Conservation (phyloP, 345 rosid species). For the Eucalyptus erythrocorys region DNA sequence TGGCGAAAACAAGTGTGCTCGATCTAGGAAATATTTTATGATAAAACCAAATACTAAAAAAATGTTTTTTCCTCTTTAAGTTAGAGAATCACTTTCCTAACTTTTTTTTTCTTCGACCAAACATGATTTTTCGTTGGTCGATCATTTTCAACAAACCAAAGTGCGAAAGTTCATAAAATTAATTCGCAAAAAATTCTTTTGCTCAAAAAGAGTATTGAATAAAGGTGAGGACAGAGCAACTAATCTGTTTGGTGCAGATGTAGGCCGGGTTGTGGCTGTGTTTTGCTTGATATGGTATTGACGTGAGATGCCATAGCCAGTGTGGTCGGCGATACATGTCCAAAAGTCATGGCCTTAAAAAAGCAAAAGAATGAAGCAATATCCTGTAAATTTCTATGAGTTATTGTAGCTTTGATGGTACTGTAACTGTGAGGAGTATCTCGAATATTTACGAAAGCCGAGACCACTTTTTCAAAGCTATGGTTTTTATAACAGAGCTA, state of each 20-base stretch:
- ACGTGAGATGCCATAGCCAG: not conserved
- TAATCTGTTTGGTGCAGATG: not conserved
- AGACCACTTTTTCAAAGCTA: not conserved
- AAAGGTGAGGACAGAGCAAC: not conserved
- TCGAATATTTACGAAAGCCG: not conserved
- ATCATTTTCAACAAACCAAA: not conserved
- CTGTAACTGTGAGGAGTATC: not conserved
- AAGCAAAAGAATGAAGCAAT: not conserved
- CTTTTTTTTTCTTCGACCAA: not conserved
- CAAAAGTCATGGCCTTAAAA: not conserved
- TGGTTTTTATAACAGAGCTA: not conserved
- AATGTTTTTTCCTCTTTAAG: not conserved
- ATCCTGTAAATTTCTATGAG: not conserved
- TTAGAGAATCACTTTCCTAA: not conserved
- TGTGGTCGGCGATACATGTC: rapidly evolving
- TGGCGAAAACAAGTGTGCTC: not conserved
- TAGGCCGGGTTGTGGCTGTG: not conserved
- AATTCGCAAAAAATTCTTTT: not conserved
- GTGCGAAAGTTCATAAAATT: rapidly evolving
- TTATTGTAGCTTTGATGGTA: not conserved
- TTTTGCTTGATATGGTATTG: not conserved
- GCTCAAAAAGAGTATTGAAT: not conserved
- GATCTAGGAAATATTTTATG: rapidly evolving
- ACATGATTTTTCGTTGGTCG: not conserved
- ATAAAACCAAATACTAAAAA: not conserved